Base-by-base conservation (phyloP, 2,329 filamentous ascomycete species). In the Fusarium sp. region DNA sequence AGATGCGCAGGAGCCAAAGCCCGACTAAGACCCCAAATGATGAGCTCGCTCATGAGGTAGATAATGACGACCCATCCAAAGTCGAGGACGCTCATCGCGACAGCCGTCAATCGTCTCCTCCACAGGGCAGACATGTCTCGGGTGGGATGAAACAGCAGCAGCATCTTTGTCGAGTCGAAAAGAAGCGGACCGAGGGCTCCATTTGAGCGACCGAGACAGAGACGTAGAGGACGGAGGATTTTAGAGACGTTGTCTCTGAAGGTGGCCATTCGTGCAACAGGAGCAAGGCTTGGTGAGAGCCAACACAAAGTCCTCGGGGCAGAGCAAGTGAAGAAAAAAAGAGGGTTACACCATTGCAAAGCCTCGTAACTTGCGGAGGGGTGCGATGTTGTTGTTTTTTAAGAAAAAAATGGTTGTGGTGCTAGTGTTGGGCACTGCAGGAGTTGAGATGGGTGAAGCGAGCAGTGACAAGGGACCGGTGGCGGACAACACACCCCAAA, bases 11-110 rank as follows among this genome's bases (percentile, higher is more conserved):
- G 67, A 9, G 77, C 69, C 14, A 85, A 72, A 1, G 73, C 72
- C 9, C 76, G 67, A 31, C 82, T 81, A 9, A 85, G 73, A 2
- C 77, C 80, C 73, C 81, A 84, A 18, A 85, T 83, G 31, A 83
- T 67, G n/a, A 85, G 66, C 69, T 86, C 81, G 61, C 81, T 81
- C 14, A 74, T 23, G 2, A 83, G 66, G 40, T 80, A 83, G 7
- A 85, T 75, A 6, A 79, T 27, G 2, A 77, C 67, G 9, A 83
- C 77, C 13, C 77, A 70, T 6, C 79, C 13, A 20, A 82, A 72
- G 23, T 69, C 62, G 9, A 72, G 20, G 6, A 68, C 23, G n/a
- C 34, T 58, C 29, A 25, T 20, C 14, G 49, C 25, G 31, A 69
- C 18, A 2, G 31, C 25, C 29, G n/a, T 53, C 3, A 62, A 25